Percentiles rank a stretch among this genome's conserved stretches.
Evolutionary conservation across 164 flowering plant species (phyloP).

Genomic region (Liriodendron chinense): DNA sequence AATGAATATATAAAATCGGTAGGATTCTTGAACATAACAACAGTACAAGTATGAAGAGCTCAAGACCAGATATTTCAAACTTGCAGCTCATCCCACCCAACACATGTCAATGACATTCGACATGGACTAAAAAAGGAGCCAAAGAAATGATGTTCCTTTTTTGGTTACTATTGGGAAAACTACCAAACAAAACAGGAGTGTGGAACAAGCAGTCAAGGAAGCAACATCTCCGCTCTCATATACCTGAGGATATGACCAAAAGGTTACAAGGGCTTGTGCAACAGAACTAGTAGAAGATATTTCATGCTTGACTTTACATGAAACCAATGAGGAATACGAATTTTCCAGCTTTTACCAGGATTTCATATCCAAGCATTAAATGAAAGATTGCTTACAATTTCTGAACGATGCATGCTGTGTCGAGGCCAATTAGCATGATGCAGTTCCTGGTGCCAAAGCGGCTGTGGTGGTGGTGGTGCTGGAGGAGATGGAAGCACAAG

Average conservation of each 20-base stretch:
- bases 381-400: conserved; percentile 42
- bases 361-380: not conserved
- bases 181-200: no score
- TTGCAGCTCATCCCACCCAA: not conserved
- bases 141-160: not conserved
- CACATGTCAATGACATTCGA: not conserved
- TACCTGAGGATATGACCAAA: not conserved
- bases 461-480: conserved; percentile 38
- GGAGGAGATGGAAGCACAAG: conserved; percentile 41
- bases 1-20: not conserved
- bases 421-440: conserved; percentile 53
- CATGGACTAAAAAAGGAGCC: not conserved
- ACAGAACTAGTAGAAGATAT: not conserved
- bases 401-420: conserved; percentile 51
- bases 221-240: not conserved
- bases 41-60: not conserved
- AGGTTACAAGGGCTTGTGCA: not conserved
- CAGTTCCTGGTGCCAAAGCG: conserved; percentile 57
- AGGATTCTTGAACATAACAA: not conserved
- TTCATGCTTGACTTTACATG: not conserved
- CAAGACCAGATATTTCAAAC: not conserved
- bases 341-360: not conserved
- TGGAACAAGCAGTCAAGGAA: not conserved
- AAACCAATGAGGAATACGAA: not conserved
- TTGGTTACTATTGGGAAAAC: no score